Conservation (phyloP, 805 yeast species). For the Cyberlindnera subsufficiens region DNA sequence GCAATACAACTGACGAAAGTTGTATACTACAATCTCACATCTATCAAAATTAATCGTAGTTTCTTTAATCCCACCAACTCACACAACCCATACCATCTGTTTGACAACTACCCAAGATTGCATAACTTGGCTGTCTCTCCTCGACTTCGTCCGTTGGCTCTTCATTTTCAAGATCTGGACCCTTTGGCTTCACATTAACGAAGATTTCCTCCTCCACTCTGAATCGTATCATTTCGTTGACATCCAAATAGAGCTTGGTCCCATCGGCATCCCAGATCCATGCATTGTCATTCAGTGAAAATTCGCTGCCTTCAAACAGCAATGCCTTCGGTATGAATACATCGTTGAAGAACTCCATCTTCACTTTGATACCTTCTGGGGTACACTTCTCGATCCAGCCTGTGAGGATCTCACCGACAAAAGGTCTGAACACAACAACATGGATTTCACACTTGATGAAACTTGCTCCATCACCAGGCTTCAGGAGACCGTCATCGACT, state of each 20-base stretch:
- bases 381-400: slow-evolving; percentile 93
- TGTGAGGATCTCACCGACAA: slow-evolving; percentile 84
- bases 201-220: slow-evolving; percentile 87
- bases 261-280: slow-evolving; percentile 90
- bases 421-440: slow-evolving; percentile 83
- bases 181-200: slow-evolving; percentile 74
- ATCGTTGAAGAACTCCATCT: slow-evolving; percentile 87
- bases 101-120: slow-evolving; percentile 84
- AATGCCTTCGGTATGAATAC: slow-evolving; percentile 80
- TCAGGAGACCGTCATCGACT: slow-evolving; percentile 83
- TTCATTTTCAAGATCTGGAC: slow-evolving; percentile 39
- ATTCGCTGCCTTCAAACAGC: slow-evolving; percentile 73
- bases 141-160: slow-evolving; percentile 26
- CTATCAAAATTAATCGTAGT: background rate
- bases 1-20: slow-evolving; percentile 83
- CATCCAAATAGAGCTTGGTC: slow-evolving; percentile 74
- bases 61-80: slow-evolving; percentile 84
- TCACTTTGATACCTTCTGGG: slow-evolving; percentile 76
- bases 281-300: slow-evolving; percentile 71
- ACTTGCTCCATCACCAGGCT: slow-evolving; percentile 92
- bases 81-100: slow-evolving; percentile 95
- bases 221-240: slow-evolving; percentile 87
- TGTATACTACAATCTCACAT: background rate
- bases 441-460: slow-evolving; percentile 72
- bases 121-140: slow-evolving; percentile 66